Evolutionary conservation across 768 basidiomycete genomes (phyloP).

Genomic region (Cubamyces lactineus): DNA sequence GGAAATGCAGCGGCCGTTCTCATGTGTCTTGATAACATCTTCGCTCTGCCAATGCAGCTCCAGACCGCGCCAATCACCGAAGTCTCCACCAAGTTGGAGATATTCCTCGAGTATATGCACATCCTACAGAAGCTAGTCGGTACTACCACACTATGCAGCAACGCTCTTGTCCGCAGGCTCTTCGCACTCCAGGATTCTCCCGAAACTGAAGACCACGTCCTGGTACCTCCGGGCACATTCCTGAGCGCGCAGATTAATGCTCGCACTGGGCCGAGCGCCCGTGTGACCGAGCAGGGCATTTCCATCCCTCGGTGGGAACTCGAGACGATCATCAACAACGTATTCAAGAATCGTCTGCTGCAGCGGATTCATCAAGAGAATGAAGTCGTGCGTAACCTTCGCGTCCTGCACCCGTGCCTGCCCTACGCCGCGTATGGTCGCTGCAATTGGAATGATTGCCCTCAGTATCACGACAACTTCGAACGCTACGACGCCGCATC

Average conservation of each 20-base stretch:
- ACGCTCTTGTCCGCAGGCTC: slow-evolving; percentile 34
- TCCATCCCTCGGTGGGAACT: slow-evolving; percentile 27
- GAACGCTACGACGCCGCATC: slow-evolving; percentile 34
- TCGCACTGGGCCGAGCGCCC: background rate
- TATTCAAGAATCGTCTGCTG: slow-evolving; percentile 35
- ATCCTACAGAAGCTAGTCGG: background rate
- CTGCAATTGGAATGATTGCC: slow-evolving; percentile 38
- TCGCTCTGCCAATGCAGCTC: slow-evolving; percentile 34
- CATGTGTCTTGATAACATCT: slow-evolving; percentile 48
- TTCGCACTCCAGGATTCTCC: slow-evolving; percentile 37
- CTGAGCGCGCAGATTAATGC: slow-evolving; percentile 21
- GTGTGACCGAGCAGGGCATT: slow-evolving; percentile 2
- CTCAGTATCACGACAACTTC: slow-evolving; percentile 39
- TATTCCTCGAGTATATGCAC: slow-evolving; percentile 39
- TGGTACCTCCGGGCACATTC: slow-evolving; percentile 34
- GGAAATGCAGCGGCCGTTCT: slow-evolving; percentile 40
- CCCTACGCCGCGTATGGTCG: slow-evolving; percentile 6
- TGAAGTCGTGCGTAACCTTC: slow-evolving; percentile 34
- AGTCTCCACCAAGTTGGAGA: slow-evolving; percentile 35
- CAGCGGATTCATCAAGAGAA: slow-evolving; percentile 39
- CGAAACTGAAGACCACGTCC: slow-evolving; percentile 35
- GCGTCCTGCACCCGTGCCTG: slow-evolving; percentile 46
- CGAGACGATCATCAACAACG: slow-evolving; percentile 27
- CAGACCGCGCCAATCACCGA: slow-evolving; percentile 30
- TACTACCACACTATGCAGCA: background rate